Evolutionary conservation across 768 basidiomycete genomes (phyloP).

Genomic region (Russula sp.): DNA sequence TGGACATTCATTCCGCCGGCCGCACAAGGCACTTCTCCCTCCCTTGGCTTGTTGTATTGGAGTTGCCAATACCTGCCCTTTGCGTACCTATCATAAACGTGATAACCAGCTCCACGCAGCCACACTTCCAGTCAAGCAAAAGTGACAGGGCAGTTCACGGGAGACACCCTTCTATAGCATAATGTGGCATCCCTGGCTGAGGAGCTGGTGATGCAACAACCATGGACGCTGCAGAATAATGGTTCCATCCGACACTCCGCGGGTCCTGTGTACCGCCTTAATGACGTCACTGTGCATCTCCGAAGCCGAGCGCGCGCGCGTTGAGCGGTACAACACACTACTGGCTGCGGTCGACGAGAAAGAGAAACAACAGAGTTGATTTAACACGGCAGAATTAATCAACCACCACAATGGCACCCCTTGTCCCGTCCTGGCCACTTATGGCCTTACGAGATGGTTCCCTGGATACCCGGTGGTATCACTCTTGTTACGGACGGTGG

Average conservation of each 20-base stretch:
- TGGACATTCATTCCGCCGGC: not conserved
- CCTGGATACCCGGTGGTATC: constrained; percentile 10
- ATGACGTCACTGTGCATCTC: constrained; percentile 6
- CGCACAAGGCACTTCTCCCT: too few relatives aligned
- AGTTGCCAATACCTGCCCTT: not conserved
- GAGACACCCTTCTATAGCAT: constrained; percentile 2
- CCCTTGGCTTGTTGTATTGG: too few relatives aligned
- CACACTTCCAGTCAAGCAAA: not conserved
- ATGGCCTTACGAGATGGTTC: constrained; percentile 4
- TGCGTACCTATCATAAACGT: constrained; percentile 4
- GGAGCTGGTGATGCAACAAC: not conserved
- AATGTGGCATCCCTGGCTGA: not conserved
- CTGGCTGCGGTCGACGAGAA: not conserved
- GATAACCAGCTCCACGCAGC: not conserved
- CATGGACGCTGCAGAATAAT: too few relatives aligned
- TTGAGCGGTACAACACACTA: not conserved
- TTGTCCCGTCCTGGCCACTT: not conserved
- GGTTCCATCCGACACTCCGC: too few relatives aligned
- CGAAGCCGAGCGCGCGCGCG: too few relatives aligned
- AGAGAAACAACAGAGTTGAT: not conserved
- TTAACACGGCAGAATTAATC: not conserved
- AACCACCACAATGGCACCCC: not conserved
- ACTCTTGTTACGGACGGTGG: not conserved
- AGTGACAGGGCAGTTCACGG: not conserved
- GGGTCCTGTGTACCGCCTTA: not conserved